Base-by-base conservation (phyloP, 192 early-diverging fungal genomes). In the Backusella macrospora region DNA sequence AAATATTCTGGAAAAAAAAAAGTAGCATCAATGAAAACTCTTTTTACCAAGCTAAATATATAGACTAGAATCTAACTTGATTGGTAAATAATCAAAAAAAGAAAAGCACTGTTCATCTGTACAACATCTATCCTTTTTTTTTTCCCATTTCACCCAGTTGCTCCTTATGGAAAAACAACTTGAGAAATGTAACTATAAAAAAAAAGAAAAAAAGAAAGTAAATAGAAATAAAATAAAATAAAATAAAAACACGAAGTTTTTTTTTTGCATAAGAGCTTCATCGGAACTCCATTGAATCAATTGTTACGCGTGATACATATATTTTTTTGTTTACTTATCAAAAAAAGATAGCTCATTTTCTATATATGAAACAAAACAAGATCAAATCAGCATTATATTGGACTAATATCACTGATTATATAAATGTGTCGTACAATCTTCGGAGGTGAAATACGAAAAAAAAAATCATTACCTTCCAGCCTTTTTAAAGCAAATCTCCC, bases 81-180 rank as follows among this genome's bases (percentile, higher is more conserved):
- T 52, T 52, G 49, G 49, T 52, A 52, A 52, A 52, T 6, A 6
- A 34, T 34, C 0, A 34, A 34, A 34, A 34, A 0, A 49, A 18
- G n/a, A n/a, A 52, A 52, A 18, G 49, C 49, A 52, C 49, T 52
- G 49, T 52, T 52, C 49, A 52, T 52, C 49, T 52, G 49, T 52
- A n/a, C 49, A 2, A 52, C 49, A 52, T 18, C 5, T 10, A 2
- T 34, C 29, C 29, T 34, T 34, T 34, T 34, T 4, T 4, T 52
- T 52, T 52, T 52, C 49, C 49, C 49, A 52, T 52, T 52, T 52
- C 49, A 52, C 18, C 18, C 49, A 52, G 49, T 52, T 52, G 18
- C 48, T 49, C 8, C 5, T 49, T 49, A 49, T 49, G 48, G 48
- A 21, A 49, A 49, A 49, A 49, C 48, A 49, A 21, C 48, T 49